phyloP scores from a whole-genome alignment of 2,329 filamentous ascomycete genomes.

The Alternaria ethzedia region DNA sequence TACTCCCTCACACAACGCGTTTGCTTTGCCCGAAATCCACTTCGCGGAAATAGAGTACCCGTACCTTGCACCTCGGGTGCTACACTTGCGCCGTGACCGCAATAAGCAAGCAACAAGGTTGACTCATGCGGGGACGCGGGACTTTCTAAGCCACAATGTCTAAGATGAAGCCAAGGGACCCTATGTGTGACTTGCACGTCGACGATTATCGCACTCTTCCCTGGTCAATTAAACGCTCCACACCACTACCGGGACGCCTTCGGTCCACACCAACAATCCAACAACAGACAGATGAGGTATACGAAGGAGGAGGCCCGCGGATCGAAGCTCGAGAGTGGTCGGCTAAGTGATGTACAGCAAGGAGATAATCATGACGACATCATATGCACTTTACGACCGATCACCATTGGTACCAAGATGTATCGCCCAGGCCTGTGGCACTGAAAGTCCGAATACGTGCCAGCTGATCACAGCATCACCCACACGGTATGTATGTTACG shows the following conservation, averaged over 20 bases:
- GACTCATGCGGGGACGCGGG: constrained; percentile 6
- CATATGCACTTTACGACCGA: not conserved
- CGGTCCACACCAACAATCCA: not conserved
- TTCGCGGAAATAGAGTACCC: not conserved
- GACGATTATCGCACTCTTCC: not conserved
- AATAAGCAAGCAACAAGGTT: constrained; percentile 1
- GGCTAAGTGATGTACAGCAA: not conserved
- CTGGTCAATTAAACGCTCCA: not conserved
- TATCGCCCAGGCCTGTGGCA: not conserved
- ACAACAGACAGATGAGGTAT: not conserved
- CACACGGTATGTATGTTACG: not conserved
- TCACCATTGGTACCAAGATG: not conserved
- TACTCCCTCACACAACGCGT: constrained; percentile 2
- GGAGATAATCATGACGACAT: not conserved
- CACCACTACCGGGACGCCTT: not conserved
- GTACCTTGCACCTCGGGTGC: constrained; percentile 13
- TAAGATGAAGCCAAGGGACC: not conserved
- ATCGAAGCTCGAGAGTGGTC: not conserved
- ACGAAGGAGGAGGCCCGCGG: not conserved
- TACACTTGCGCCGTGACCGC: constrained; percentile 2
- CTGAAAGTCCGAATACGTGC: not conserved
- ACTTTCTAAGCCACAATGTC: constrained; percentile 1
- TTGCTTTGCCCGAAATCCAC: not conserved
- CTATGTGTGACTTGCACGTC: not conserved
- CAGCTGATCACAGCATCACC: not conserved